Conservation (phyloP, 768 basidiomycete species). For the Boletus rubroflammeus region DNA sequence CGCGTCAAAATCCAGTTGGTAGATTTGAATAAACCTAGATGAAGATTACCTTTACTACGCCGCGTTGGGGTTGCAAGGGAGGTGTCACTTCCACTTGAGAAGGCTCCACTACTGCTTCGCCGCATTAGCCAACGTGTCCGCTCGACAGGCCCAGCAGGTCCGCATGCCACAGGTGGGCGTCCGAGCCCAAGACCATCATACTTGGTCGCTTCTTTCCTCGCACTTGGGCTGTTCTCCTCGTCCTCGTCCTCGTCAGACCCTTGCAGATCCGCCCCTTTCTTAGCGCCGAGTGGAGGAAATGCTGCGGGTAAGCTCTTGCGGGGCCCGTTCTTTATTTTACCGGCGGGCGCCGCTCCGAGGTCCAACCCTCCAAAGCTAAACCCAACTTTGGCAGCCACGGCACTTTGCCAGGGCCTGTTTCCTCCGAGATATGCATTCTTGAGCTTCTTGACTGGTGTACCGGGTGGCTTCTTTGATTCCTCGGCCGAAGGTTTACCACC, state of each 20-base stretch:
- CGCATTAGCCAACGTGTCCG: constrained; percentile 65
- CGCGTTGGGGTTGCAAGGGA: constrained; percentile 64
- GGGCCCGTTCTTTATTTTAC: constrained; percentile 47
- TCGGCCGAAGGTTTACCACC: constrained; percentile 47
- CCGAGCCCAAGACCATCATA: constrained; percentile 69
- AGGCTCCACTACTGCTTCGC: constrained; percentile 77
- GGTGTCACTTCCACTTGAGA: constrained; percentile 71
- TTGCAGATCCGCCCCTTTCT: constrained; percentile 30
- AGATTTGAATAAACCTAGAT: constrained; percentile 34
- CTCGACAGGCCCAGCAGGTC: constrained; percentile 33
- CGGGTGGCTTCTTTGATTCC: constrained; percentile 61
- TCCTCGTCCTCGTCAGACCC: constrained; percentile 63
- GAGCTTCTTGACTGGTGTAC: constrained; percentile 76
- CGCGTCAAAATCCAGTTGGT: neutral
- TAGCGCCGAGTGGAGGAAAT: constrained; percentile 45
- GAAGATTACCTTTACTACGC: constrained; percentile 44
- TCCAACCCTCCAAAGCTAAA: constrained; percentile 44
- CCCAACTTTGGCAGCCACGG: constrained; percentile 63
- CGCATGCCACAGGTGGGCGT: constrained; percentile 39
- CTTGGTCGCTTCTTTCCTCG: constrained; percentile 44
- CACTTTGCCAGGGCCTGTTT: constrained; percentile 78
- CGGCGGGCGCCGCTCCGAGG: constrained; percentile 33
- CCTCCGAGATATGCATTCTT: constrained; percentile 56
- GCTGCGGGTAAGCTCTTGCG: constrained; percentile 76
- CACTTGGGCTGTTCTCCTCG: constrained; percentile 60